Evolutionary conservation across 495 filamentous ascomycete species (phyloP).

Genomic region (Podospora fimiseda): DNA sequence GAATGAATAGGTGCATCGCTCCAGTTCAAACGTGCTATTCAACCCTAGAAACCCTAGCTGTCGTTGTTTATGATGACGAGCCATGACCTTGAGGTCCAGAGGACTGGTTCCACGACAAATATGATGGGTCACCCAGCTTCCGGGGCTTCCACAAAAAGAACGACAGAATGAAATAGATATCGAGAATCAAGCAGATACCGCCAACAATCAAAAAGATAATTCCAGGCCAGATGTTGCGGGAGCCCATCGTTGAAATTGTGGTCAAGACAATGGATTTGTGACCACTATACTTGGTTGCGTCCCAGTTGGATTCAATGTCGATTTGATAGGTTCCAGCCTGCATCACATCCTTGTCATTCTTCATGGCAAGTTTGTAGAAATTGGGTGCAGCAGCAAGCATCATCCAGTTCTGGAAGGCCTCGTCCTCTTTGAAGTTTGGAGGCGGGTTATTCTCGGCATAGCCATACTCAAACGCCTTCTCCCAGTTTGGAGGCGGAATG

Average conservation of each 20-base stretch:
- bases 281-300: slow-evolving; percentile 73
- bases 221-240: slow-evolving; percentile 91
- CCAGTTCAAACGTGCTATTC: not conserved
- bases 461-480: slow-evolving; percentile 50
- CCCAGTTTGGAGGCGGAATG: slow-evolving; percentile 84
- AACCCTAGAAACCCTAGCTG: not conserved
- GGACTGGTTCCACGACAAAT: slow-evolving; percentile 95
- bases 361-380: slow-evolving; percentile 83
- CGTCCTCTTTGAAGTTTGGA: slow-evolving; percentile 61
- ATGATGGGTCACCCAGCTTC: slow-evolving; percentile 96
- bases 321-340: slow-evolving; percentile 57
- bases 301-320: slow-evolving; percentile 57
- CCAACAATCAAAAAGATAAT: slow-evolving; percentile 94
- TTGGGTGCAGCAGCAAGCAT: slow-evolving; percentile 89
- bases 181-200: slow-evolving; percentile 84
- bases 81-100: slow-evolving; percentile 43
- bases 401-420: slow-evolving; percentile 98
- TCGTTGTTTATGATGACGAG: slow-evolving; percentile 10
- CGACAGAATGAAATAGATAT: slow-evolving; percentile 77
- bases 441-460: slow-evolving; percentile 60
- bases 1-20: not conserved
- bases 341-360: slow-evolving; percentile 71
- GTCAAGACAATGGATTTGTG: slow-evolving; percentile 92
- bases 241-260: slow-evolving; percentile 90
- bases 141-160: slow-evolving; percentile 83